These are phyloP conservation scores for Scheffersomyces stambukii DNA, from an alignment of 1,139 yeast genomes.

Conservation along the genomic window DNA sequence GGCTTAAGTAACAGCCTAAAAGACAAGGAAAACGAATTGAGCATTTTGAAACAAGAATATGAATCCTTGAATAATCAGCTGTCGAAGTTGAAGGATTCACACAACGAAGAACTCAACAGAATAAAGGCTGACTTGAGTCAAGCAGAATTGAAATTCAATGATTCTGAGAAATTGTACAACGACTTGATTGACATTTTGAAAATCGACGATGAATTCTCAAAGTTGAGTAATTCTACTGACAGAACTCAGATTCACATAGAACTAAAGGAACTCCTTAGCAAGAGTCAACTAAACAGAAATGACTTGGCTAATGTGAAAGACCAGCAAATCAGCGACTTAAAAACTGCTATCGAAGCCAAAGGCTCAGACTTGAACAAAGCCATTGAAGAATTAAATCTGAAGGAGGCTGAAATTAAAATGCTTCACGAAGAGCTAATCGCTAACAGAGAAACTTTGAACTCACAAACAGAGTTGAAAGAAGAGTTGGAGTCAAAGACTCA, in stretches of 20 bases:
- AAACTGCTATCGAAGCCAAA: background rate
- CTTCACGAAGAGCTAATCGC: conserved; percentile 1
- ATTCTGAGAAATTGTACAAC: too few species aligned
- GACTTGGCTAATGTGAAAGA: conserved; percentile 1
- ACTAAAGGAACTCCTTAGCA: background rate
- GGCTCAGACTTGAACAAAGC: background rate
- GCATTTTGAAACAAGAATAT: too few species aligned
- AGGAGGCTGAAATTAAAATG: conserved; percentile 1
- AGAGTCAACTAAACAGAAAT: conserved; percentile 1
- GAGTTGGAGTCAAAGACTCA: background rate
- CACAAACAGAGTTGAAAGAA: conserved; percentile 1
- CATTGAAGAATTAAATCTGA: background rate
- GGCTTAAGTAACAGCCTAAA: background rate
- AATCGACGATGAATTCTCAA: too few species aligned
- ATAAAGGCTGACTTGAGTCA: background rate
- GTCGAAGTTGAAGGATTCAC: conserved; percentile 3
- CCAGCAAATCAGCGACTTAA: conserved; percentile 1
- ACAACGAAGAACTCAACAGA: conserved; percentile 2
- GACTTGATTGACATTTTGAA: conserved; percentile 1
- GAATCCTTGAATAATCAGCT: too few species aligned
- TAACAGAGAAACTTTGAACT: too few species aligned
- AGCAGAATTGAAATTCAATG: background rate
- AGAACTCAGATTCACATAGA: too few species aligned
- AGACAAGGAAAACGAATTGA: conserved; percentile 2
- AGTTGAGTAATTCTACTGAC: too few species aligned